A percentile compares a stretch with the other conserved stretches of the same genome.
Conservation (phyloP, 768 basidiomycete genomes). For the Cystofilobasidium macerans region DNA sequence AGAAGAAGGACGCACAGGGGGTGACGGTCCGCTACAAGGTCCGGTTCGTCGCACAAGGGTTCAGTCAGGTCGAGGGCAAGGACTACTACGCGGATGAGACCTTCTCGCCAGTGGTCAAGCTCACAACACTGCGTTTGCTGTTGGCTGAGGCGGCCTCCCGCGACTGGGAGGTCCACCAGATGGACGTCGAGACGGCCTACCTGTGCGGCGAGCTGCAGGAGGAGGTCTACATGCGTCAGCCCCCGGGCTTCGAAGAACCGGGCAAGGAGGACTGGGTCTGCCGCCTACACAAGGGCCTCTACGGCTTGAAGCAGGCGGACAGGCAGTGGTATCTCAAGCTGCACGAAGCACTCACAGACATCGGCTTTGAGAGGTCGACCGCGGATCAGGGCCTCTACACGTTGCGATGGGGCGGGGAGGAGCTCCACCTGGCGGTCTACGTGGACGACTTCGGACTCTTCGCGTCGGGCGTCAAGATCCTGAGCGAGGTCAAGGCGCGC, state of each 20-base stretch:
- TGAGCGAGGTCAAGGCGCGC: constrained; percentile 13
- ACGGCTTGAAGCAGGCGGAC: constrained; percentile 24
- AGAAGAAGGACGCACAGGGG: constrained; percentile 7
- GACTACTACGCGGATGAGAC: constrained; percentile 1
- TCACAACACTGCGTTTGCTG: constrained; percentile 38
- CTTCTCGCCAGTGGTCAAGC: constrained; percentile 34
- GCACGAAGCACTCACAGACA: neutral
- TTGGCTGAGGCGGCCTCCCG: constrained; percentile 39
- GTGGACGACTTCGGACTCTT: constrained; percentile 25
- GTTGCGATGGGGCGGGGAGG: neutral
- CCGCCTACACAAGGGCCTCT: constrained; percentile 21
- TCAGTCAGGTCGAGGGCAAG: neutral
- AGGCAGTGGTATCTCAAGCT: constrained; percentile 19
- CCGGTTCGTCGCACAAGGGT: constrained; percentile 1
- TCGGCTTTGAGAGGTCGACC: constrained; percentile 9
- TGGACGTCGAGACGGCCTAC: constrained; percentile 32
- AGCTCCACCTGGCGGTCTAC: constrained; percentile 10
- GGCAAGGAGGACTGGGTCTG: constrained; percentile 10
- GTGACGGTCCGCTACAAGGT: too few species aligned
- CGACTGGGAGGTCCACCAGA: constrained; percentile 39
- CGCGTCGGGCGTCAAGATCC: neutral
- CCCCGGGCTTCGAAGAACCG: neutral
- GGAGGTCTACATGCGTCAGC: constrained; percentile 43
- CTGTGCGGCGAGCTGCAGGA: constrained; percentile 29
- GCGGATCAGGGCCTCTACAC: constrained; percentile 7